Evolutionary conservation across 768 basidiomycete species (phyloP).

Genomic region (Kwoniella botswanensis): DNA sequence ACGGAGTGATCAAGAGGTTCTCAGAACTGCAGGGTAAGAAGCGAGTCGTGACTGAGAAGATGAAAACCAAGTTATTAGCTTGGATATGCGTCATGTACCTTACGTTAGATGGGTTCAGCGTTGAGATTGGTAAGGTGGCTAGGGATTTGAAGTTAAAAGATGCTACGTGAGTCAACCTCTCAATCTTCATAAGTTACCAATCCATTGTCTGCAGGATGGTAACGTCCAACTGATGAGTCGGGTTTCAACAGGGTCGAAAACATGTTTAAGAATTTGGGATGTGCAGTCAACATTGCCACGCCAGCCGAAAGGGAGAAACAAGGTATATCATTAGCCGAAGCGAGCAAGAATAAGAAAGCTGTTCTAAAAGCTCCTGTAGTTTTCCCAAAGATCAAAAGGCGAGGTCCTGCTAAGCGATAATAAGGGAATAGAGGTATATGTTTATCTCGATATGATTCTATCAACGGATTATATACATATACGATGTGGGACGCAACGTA

Average conservation of each 20-base stretch:
- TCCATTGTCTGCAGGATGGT: not conserved
- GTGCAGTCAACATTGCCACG: constrained; percentile 68
- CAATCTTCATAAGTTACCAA: not conserved
- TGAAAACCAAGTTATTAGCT: constrained; percentile 72
- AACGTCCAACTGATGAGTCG: no score
- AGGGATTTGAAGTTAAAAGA: constrained; percentile 72
- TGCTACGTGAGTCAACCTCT: constrained; percentile 65
- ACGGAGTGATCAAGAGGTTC: constrained; percentile 77
- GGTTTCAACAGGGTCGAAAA: constrained; percentile 63
- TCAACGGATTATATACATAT: no score
- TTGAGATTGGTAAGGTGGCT: constrained; percentile 72
- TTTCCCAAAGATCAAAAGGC: constrained; percentile 70
- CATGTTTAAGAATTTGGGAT: constrained; percentile 82
- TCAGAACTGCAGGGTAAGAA: constrained; percentile 72
- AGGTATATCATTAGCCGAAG: constrained; percentile 70
- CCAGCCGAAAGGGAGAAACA: constrained; percentile 71
- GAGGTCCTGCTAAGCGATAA: constrained; percentile 52
- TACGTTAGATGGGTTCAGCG: constrained; percentile 75
- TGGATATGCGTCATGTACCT: constrained; percentile 82
- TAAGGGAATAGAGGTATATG: no score
- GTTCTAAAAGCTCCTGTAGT: constrained; percentile 74
- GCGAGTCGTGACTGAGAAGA: constrained; percentile 72
- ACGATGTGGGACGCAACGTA: no score
- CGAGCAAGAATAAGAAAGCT: constrained; percentile 69
- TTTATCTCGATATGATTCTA: not conserved